Percentiles rank a stretch among this genome's conserved stretches.
Evolutionary conservation across 2,329 filamentous ascomycete species (phyloP).

Genomic region (Cytospora piceicola): DNA sequence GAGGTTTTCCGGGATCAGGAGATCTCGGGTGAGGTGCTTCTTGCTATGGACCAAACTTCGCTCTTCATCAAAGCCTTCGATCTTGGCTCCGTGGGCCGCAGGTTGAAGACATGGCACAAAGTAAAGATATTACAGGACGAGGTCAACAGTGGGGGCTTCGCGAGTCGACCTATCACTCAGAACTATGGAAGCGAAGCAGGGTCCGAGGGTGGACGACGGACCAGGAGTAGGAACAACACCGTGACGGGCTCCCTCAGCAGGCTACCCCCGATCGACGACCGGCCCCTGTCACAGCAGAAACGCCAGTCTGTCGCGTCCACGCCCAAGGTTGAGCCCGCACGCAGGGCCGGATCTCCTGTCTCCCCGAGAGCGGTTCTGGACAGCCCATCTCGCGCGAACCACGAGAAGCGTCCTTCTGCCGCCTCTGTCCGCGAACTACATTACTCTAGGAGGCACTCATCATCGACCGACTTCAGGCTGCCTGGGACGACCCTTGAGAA

Average conservation of each 20-base stretch:
- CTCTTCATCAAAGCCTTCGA: constrained; percentile 96
- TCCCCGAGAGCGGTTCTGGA: constrained; percentile 46
- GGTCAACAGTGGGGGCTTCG: constrained; percentile 59
- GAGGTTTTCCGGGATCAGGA: constrained; percentile 95
- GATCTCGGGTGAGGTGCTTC: constrained; percentile 88
- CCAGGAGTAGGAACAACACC: constrained; percentile 61
- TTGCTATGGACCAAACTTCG: constrained; percentile 94
- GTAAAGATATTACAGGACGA: constrained; percentile 92
- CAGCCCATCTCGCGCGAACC: constrained; percentile 52
- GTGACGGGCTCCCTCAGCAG: constrained; percentile 53
- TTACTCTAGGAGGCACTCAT: constrained; percentile 78
- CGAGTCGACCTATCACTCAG: constrained; percentile 57
- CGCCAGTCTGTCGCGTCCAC: constrained; percentile 56
- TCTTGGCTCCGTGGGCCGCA: constrained; percentile 84
- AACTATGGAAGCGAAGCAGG: constrained; percentile 63
- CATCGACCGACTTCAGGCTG: constrained; percentile 75
- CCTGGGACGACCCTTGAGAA: constrained; percentile 40
- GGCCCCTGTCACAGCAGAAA: constrained; percentile 52
- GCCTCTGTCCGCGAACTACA: constrained; percentile 81
- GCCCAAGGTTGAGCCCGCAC: constrained; percentile 49
- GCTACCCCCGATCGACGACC: constrained; percentile 47
- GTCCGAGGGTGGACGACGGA: constrained; percentile 55
- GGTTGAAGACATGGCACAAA: constrained; percentile 95
- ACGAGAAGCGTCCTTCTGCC: constrained; percentile 71
- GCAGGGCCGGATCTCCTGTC: constrained; percentile 45